phyloP scores from a whole-genome alignment of 2,329 filamentous ascomycete species.

The Penicillium sp. region DNA sequence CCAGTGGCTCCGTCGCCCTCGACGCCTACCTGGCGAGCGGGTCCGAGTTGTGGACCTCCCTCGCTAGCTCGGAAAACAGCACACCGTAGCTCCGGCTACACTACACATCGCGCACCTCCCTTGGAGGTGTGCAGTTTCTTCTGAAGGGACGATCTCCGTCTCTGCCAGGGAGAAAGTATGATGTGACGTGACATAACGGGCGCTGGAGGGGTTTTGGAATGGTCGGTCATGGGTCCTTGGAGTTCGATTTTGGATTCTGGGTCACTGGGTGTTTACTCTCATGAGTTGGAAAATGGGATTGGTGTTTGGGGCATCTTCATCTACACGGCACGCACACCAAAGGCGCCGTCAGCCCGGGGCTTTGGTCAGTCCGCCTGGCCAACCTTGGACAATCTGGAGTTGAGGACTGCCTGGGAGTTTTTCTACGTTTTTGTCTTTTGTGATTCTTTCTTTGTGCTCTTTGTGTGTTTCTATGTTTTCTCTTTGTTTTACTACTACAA shows the following conservation, averaged over 20 bases:
- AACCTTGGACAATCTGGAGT: not conserved
- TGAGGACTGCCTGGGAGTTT: not conserved
- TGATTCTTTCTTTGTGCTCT: not conserved
- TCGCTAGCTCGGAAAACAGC: not conserved
- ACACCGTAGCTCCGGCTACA: not conserved
- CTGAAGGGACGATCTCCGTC: not conserved
- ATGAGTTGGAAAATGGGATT: not conserved
- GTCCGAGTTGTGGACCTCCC: not conserved
- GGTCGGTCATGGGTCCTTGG: not conserved
- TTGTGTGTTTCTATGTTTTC: not conserved
- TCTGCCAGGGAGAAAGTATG: not conserved
- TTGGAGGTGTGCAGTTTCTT: not conserved
- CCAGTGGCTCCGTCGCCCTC: not conserved
- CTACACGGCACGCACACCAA: not conserved
- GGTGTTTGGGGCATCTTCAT: not conserved
- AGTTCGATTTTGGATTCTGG: not conserved
- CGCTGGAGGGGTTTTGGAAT: not conserved
- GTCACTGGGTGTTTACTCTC: not conserved
- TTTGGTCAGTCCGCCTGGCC: not conserved
- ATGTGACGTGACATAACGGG: not conserved
- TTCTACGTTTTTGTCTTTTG: not conserved
- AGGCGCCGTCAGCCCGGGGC: not conserved
- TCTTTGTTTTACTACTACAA: not conserved
- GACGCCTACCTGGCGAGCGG: not conserved
- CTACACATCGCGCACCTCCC: not conserved